Evolutionary conservation across 495 filamentous ascomycete genomes (phyloP), one percentile per base, ranked within the genome.

Genomic region (Hypomontagnella monticulosa): DNA sequence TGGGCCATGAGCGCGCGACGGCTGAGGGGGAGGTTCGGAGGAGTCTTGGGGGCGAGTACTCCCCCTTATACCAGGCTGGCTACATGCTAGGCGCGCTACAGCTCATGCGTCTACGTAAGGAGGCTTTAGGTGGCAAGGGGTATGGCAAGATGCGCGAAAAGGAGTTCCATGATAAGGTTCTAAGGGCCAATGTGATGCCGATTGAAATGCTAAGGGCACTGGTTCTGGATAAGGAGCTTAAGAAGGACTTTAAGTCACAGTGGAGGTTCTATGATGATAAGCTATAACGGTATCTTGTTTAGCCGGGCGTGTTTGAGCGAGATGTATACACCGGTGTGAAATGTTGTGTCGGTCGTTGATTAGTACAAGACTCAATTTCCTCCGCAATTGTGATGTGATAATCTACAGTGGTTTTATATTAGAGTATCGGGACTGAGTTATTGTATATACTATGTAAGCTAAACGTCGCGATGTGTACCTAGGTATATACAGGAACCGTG

Each of bases 11-110:
- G 67, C 67, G 81, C n/a, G 75, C 77, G 1, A 84, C 81, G n/a
- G 83, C 83, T 4, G 81, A 85, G 67, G 83, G 81, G 19, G 83
- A 84, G 59, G 80, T 85, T 2, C 73, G 83, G n/a, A 69, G 83
- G 5, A 78, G 76, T 10, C 68, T 82, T 14, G 79, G 75, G 44
- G 78, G 77, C 12, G 78, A 77, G 36, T 84, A 83, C 51, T 73
- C 75, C 1, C 81, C 83, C 6, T 59, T 84, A 8, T 85, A 85
- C 66, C 81, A 84, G 66, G 80, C 79, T 4, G 82, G 80, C 2
- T 84, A 85, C 58, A 80, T 83, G 80, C 68, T 84, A 1, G 83
- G 83, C 1, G 83, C 80, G 5, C 55, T 85, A 50, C 82, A 85
- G 50, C 59, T 84, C 4, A 74, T 75, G 62, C 59, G 72, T 9